Base-by-base conservation (phyloP, 345 rosid species). In the Adansonia digitata region DNA sequence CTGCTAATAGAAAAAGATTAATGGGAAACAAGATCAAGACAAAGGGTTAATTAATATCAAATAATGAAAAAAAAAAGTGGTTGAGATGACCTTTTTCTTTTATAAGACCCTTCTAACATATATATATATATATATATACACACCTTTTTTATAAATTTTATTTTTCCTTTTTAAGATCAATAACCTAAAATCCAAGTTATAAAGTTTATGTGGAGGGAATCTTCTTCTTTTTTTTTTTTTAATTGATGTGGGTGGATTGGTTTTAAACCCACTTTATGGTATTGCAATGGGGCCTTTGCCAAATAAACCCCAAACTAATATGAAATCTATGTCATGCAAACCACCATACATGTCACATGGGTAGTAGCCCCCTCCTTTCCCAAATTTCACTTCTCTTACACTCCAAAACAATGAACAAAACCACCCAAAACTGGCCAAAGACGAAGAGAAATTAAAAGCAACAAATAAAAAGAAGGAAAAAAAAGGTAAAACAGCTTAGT, bases 301-400 rank as follows among this genome's bases (percentile, higher is more conserved):
- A 65, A 83, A 71, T 81, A 84, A 86, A 76, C 52, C 82, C 72
- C 78, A 79, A 77, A 79, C 83, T 73, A 86, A 84, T 34, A 68
- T 80, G 86, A 49, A 78, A n/a, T 73, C 4, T 57, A 43, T 80
- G 85, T 83, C 81, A 83, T 77, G 70, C 73, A 77, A 78, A 84
- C 84, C 55, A 75, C 87, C 83, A 80, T 78, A 80, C 87, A 82
- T 72, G 42, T 77, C 89, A 86, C 89, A 81, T 86, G 89, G 85
- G 81, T 43, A 43, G 51, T 78, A 75, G 83, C 40, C 83, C 81
- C 72, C 13, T 70, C 17, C 46, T 3, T 5, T 37, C 66, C 9
- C 17, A 24, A 56, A 42, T 78, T 82, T 78, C 82, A 43, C 85
- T 78, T 76, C 72, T 66, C 80, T 75, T 70, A 2, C 77, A 80